A percentile compares a stretch with the other conserved stretches of the same genome.
Conservation (phyloP, 257 asterid genomes). For the Linaria vulgaris region DNA sequence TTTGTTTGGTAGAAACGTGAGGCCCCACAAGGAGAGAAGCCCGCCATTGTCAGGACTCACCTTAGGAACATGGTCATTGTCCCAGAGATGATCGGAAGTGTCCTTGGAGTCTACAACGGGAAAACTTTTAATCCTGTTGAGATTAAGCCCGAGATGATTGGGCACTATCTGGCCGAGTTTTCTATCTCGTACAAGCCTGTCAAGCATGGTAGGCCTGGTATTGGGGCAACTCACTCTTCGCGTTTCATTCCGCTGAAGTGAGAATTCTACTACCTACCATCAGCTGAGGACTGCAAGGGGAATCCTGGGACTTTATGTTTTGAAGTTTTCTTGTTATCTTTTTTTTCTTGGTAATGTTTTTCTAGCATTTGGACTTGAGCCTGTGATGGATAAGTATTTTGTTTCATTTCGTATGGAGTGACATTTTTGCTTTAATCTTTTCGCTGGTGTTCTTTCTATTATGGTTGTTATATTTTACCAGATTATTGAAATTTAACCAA, state of each 20-base stretch:
- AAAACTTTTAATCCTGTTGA: constrained; percentile 82
- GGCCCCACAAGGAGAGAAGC: constrained; percentile 83
- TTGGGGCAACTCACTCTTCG: constrained; percentile 95
- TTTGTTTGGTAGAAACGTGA: constrained; percentile 82
- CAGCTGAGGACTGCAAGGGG: constrained; percentile 14
- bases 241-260: constrained; percentile 89
- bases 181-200: constrained; percentile 84
- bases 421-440: no score
- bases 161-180: constrained; percentile 84
- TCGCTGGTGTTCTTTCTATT: no score
- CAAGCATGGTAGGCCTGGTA: constrained; percentile 92
- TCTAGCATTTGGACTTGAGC: background rate
- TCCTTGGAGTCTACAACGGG: constrained; percentile 79
- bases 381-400: background rate
- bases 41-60: constrained; percentile 75
- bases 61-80: constrained; percentile 76
- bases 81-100: constrained; percentile 94
- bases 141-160: constrained; percentile 82
- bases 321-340: constrained; percentile 23
- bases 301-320: constrained; percentile 2
- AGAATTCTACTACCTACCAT: constrained; percentile 14
- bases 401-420: no score
- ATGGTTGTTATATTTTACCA: no score
- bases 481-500: no score
- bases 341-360: background rate